Conservation (phyloP, 768 basidiomycete species). For the Tremella fuciformis region DNA sequence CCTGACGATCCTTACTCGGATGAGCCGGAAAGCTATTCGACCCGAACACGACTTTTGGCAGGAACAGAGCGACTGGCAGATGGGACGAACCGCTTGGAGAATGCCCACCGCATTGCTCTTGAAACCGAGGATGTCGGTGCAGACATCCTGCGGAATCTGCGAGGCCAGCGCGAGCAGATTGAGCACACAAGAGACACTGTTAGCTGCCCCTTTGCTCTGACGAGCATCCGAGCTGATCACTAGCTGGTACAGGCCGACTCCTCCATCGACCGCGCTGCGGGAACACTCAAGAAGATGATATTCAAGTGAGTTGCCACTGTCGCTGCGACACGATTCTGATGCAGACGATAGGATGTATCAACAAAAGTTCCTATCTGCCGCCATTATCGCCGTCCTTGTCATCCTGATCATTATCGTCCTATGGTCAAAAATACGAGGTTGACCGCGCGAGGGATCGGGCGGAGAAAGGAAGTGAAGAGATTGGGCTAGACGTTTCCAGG, state of each 20-base stretch:
- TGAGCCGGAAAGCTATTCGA: conserved; percentile 57
- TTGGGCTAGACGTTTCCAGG: not conserved
- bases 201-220: conserved; percentile 37
- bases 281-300: conserved; percentile 93
- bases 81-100: conserved; percentile 73
- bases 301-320: conserved; percentile 64
- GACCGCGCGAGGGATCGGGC: not conserved
- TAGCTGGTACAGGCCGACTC: conserved; percentile 82
- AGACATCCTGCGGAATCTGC: conserved; percentile 79
- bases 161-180: conserved; percentile 88
- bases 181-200: conserved; percentile 89
- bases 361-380: conserved; percentile 81
- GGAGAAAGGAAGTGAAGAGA: conserved; percentile 2
- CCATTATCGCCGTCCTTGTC: conserved; percentile 79
- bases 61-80: conserved; percentile 78
- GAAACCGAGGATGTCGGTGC: conserved; percentile 96
- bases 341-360: conserved; percentile 79
- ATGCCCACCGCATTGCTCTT: conserved; percentile 84
- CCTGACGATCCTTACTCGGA: conserved; percentile 65
- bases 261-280: conserved; percentile 84
- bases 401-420: conserved; percentile 62
- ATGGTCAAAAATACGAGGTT: conserved; percentile 44
- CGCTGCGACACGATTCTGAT: conserved; percentile 5
- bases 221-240: conserved; percentile 5
- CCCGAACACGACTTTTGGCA: conserved; percentile 68